phyloP scores from a whole-genome alignment of 2,329 filamentous ascomycete genomes.

The Pseudocercospora pini-densiflorae region DNA sequence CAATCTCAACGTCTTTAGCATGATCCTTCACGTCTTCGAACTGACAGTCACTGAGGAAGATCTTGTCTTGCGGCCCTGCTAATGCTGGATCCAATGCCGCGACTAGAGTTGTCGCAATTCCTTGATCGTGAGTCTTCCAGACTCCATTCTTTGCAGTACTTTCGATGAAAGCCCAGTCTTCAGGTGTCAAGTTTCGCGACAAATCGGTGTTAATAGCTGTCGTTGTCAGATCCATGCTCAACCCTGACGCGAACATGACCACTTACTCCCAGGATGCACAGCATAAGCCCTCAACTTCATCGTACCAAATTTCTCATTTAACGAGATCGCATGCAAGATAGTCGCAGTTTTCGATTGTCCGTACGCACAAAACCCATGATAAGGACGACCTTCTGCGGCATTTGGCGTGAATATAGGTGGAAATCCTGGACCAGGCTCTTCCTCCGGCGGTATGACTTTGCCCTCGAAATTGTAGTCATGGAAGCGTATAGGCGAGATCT shows the following conservation, averaged over 20 bases:
- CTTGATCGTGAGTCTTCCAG: conserved; percentile 48
- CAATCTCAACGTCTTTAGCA: conserved; percentile 43
- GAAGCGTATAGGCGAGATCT: conserved; percentile 39
- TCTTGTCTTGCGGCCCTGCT: conserved; percentile 27
- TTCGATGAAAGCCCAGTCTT: conserved; percentile 16
- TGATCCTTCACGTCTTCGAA: conserved; percentile 37
- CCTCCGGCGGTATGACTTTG: conserved; percentile 27
- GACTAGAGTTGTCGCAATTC: conserved; percentile 48
- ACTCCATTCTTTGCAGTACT: conserved; percentile 32
- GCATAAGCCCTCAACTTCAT: conserved; percentile 44
- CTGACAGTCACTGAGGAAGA: conserved; percentile 43
- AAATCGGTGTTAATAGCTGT: conserved; percentile 25
- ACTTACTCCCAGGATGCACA: conserved; percentile 46
- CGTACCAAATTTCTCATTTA: conserved; percentile 39
- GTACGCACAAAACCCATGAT: conserved; percentile 47
- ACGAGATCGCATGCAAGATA: conserved; percentile 48
- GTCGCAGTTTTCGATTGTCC: conserved; percentile 54
- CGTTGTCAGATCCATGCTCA: not conserved
- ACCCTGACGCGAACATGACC: not conserved
- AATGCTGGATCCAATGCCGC: conserved; percentile 52
- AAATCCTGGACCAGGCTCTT: conserved; percentile 20
- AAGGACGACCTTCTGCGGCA: conserved; percentile 33
- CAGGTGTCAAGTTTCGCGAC: conserved; percentile 12
- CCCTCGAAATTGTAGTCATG: conserved; percentile 42
- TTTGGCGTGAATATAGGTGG: conserved; percentile 18